Evolutionary conservation across 495 filamentous ascomycete genomes (phyloP).

Genomic region (Pyronema domesticum): DNA sequence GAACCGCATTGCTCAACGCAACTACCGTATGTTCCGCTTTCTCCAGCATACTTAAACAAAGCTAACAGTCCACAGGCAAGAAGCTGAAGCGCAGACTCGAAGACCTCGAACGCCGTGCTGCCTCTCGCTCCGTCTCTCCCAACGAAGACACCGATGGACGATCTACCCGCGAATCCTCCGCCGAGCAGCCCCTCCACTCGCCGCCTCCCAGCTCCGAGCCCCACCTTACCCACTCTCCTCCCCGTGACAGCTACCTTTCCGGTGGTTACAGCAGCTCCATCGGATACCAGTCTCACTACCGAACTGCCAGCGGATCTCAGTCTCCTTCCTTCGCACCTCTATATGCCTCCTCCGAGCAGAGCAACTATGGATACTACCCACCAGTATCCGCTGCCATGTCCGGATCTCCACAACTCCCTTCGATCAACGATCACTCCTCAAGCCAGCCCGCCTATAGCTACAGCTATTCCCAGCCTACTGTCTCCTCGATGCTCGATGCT

Average conservation of each 20-base stretch:
- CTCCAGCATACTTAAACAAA: background rate
- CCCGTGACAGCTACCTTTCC: constrained; percentile 17
- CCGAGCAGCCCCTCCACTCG: constrained; percentile 42
- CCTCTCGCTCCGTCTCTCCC: constrained; percentile 45
- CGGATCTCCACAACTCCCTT: constrained; percentile 29
- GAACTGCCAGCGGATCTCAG: constrained; percentile 16
- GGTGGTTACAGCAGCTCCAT: constrained; percentile 20
- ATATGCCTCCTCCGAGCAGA: constrained; percentile 7
- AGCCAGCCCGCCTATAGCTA: constrained; percentile 14
- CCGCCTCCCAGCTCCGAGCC: constrained; percentile 25
- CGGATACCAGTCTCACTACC: constrained; percentile 15
- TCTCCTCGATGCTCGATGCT: constrained; percentile 20
- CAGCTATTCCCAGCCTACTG: constrained; percentile 13
- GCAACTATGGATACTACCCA: constrained; percentile 13
- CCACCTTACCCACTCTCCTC: constrained; percentile 11
- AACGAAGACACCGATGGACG: constrained; percentile 26
- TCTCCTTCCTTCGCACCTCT: constrained; percentile 18
- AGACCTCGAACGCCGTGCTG: constrained; percentile 83
- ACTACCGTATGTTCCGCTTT: constrained; percentile 64
- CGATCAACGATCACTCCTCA: constrained; percentile 24
- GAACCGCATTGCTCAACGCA: constrained; percentile 93
- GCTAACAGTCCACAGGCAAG: constrained; percentile 48
- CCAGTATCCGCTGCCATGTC: constrained; percentile 15
- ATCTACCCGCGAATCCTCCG: constrained; percentile 31
- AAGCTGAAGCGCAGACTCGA: constrained; percentile 96